phyloP scores from a whole-genome alignment of 768 basidiomycete genomes.

The Boletus edulis region DNA sequence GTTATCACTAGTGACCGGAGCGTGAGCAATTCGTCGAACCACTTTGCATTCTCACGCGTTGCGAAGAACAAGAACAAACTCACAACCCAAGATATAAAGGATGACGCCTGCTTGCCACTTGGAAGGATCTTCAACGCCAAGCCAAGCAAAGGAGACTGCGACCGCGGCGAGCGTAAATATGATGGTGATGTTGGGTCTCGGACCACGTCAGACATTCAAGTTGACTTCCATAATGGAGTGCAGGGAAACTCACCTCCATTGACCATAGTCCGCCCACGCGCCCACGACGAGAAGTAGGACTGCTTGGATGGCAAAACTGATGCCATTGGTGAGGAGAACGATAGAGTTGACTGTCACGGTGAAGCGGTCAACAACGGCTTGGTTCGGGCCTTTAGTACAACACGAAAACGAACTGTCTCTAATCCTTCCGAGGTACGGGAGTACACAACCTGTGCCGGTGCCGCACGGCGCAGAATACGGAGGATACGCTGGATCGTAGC shows the following conservation, averaged over 20 bases:
- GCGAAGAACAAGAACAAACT: constrained; percentile 21
- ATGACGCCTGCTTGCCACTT: constrained; percentile 62
- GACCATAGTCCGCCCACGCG: constrained; percentile 82
- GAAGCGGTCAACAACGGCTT: background rate
- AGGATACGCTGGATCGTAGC: constrained; percentile 61
- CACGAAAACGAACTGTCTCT: constrained; percentile 50
- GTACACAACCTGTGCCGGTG: constrained; percentile 52
- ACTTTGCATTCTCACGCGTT: background rate
- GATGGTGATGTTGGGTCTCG: constrained; percentile 73
- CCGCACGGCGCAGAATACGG: constrained; percentile 53
- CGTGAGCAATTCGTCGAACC: background rate
- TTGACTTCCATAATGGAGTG: background rate
- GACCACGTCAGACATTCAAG: background rate
- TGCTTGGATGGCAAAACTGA: constrained; percentile 76
- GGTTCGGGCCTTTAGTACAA: background rate
- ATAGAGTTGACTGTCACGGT: constrained; percentile 62
- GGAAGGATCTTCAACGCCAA: constrained; percentile 64
- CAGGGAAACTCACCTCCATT: constrained; percentile 52
- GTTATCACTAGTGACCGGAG: constrained; percentile 50
- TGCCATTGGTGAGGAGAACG: constrained; percentile 74
- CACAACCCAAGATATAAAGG: constrained; percentile 64
- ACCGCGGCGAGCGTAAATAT: constrained; percentile 67
- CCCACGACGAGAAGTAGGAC: constrained; percentile 63
- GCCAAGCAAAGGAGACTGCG: constrained; percentile 73
- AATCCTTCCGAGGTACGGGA: constrained; percentile 60